Conservation (phyloP, 179 eudicot genomes). For the Spergularia azorica region DNA sequence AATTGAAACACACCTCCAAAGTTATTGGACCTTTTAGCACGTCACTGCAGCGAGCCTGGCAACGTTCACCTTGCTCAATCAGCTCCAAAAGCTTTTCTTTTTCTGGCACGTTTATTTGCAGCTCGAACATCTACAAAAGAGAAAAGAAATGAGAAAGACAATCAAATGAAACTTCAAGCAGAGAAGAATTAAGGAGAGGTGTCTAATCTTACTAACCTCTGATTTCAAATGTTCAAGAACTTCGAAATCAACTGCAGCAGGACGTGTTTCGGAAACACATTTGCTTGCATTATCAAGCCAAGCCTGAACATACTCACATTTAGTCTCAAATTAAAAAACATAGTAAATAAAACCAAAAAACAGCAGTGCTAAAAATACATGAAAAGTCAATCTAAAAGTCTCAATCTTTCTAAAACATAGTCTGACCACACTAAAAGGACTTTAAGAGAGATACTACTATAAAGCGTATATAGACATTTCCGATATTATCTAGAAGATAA, state of each 20-base stretch:
- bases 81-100: constrained; percentile 56
- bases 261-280: constrained; percentile 56
- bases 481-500: no score
- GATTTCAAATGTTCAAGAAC: constrained; percentile 57
- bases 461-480: no score
- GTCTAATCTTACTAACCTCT: constrained; percentile 52
- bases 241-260: constrained; percentile 64
- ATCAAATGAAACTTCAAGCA: background rate
- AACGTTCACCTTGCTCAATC: constrained; percentile 52
- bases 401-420: background rate
- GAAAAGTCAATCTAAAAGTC: background rate
- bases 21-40: constrained; percentile 57
- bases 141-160: constrained; percentile 14
- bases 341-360: constrained; percentile 4
- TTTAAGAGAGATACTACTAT: no score
- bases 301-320: constrained; percentile 39
- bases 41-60: constrained; percentile 66
- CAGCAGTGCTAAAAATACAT: background rate
- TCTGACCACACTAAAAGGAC: background rate
- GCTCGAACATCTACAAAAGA: constrained; percentile 54
- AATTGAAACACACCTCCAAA: constrained; percentile 52
- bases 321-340: background rate
- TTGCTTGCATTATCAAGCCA: constrained; percentile 64
- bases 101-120: constrained; percentile 68
- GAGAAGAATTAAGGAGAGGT: constrained; percentile 3